Evolutionary conservation across 495 filamentous ascomycete genomes (phyloP).

Genomic region (Margaritispora aquatica): DNA sequence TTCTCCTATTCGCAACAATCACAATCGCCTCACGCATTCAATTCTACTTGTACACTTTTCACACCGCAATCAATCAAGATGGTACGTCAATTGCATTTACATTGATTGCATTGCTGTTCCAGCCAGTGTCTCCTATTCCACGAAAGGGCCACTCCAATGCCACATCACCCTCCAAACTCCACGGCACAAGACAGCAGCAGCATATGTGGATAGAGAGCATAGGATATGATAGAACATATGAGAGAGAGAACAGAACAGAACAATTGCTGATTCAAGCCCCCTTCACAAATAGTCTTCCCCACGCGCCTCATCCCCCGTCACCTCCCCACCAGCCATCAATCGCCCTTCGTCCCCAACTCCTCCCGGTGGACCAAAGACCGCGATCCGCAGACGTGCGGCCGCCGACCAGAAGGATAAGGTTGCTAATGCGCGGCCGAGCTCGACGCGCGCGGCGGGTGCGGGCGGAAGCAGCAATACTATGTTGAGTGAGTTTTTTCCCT

Average conservation of each 20-base stretch:
- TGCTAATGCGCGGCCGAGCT: constrained; percentile 83
- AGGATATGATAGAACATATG: too few species aligned
- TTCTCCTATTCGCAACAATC: too few species aligned
- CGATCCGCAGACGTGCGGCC: constrained; percentile 86
- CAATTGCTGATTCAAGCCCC: too few species aligned
- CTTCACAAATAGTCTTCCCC: constrained; percentile 76
- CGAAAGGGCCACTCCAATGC: too few species aligned
- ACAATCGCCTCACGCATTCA: constrained; percentile 1
- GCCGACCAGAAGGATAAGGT: constrained; percentile 93
- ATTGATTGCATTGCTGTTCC: not conserved
- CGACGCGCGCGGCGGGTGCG: constrained; percentile 87
- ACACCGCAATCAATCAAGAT: not conserved
- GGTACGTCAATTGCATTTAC: not conserved
- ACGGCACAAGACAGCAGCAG: too few species aligned
- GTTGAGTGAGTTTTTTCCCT: constrained; percentile 78
- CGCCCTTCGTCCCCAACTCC: constrained; percentile 81
- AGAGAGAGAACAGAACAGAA: too few species aligned
- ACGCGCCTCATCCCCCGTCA: constrained; percentile 57
- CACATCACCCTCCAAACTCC: too few species aligned
- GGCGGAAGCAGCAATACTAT: constrained; percentile 96
- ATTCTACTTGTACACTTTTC: not conserved
- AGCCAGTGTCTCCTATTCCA: too few species aligned
- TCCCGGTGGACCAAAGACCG: constrained; percentile 92
- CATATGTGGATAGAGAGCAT: too few species aligned
- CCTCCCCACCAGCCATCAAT: constrained; percentile 38